Percentiles rank a stretch among this genome's conserved stretches.
Conservation (phyloP, 306 rosid species). For the Datisca glomerata region DNA sequence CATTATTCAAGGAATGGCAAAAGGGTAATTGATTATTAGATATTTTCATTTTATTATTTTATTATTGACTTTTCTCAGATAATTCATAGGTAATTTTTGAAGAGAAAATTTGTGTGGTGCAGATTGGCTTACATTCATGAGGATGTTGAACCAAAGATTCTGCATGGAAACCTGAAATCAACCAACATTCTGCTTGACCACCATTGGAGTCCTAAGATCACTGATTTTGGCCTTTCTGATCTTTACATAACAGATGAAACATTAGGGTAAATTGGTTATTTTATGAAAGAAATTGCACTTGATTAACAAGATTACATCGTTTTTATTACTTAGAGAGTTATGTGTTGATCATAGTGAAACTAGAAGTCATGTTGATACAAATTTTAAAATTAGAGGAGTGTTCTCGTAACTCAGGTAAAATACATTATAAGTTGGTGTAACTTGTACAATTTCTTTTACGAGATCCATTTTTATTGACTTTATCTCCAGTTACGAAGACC, state of each 20-base stretch:
- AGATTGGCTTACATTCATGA: constrained; percentile 68
- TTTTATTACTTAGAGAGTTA: no score
- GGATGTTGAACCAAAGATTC: constrained; percentile 41
- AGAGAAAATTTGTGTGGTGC: constrained; percentile 13
- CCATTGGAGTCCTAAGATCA: constrained; percentile 44
- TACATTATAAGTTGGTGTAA: no score
- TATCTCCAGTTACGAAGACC: constrained; percentile 25
- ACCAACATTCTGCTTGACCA: constrained; percentile 45
- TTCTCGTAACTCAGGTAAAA: neutral
- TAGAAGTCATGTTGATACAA: no score
- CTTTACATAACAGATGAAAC: constrained; percentile 30
- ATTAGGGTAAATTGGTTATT: no score
- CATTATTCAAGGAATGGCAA: constrained; percentile 47
- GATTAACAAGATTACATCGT: no score
- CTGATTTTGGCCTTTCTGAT: constrained; percentile 40
- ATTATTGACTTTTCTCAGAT: no score
- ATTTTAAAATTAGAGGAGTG: neutral
- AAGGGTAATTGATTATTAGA: no score
- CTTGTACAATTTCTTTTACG: no score
- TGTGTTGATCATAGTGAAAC: no score
- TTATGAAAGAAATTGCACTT: no score
- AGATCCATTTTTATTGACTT: neutral
- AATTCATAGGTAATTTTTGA: no score
- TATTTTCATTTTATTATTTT: no score
- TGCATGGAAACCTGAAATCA: constrained; percentile 40